Percentiles rank a stretch among this genome's conserved stretches.
These are phyloP conservation scores for Trichoderma asperellum DNA, from an alignment of 2,329 filamentous ascomycete species.

Conservation along the genomic window DNA sequence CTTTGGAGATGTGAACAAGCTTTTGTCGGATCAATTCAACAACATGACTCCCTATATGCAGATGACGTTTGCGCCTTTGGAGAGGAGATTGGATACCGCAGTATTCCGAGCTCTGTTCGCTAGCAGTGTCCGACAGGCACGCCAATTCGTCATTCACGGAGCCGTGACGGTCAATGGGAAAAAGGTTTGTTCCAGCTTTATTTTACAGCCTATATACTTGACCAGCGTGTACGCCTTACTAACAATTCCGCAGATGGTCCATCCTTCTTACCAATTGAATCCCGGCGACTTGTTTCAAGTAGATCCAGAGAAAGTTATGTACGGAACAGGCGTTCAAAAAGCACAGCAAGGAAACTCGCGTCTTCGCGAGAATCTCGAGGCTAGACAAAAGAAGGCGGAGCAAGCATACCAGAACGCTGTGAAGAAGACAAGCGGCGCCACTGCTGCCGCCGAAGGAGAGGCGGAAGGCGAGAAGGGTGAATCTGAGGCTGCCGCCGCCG, in stretches of 20 bases:
- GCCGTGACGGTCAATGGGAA: conserved; percentile 95
- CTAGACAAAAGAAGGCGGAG: conserved; percentile 37
- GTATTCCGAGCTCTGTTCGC: conserved; percentile 93
- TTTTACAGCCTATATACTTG: neutral
- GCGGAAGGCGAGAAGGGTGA: conserved; percentile 30
- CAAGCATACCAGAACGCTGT: conserved; percentile 33
- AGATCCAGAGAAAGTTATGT: conserved; percentile 84
- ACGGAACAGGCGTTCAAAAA: conserved; percentile 79
- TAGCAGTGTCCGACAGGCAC: conserved; percentile 87
- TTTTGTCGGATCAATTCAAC: conserved; percentile 41
- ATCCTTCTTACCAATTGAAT: conserved; percentile 91
- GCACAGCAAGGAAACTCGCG: conserved; percentile 38
- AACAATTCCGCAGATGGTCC: conserved; percentile 69
- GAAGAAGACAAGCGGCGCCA: conserved; percentile 28
- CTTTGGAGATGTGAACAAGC: conserved; percentile 41
- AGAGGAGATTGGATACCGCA: conserved; percentile 90
- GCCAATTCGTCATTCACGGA: conserved; percentile 92
- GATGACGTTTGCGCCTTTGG: conserved; percentile 91
- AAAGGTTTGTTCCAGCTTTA: conserved; percentile 63
- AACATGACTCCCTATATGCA: conserved; percentile 84
- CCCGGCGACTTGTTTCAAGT: conserved; percentile 99
- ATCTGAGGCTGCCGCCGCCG: conserved; percentile 28
- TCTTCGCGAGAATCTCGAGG: conserved; percentile 37
- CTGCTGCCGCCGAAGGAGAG: conserved; percentile 25
- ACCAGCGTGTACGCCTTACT: conserved; percentile 20